A percentile compares a stretch with the other conserved stretches of the same genome.
Conservation (phyloP, 2,329 filamentous ascomycete genomes). For the Pyricularia sp. region DNA sequence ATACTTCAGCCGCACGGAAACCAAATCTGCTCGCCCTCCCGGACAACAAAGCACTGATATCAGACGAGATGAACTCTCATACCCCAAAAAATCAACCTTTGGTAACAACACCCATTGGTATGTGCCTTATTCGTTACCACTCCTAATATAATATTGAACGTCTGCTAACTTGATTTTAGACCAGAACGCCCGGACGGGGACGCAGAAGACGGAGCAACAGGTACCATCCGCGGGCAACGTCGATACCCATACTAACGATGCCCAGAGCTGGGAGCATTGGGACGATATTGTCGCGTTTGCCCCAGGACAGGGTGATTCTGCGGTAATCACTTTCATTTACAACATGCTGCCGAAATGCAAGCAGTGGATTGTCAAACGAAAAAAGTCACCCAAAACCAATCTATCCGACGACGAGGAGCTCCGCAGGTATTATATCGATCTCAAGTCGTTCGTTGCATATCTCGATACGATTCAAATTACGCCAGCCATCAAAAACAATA, state of each 20-base stretch:
- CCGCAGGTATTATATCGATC: background rate
- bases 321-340: background rate
- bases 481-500: background rate
- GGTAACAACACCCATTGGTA: background rate
- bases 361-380: background rate
- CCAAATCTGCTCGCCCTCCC: background rate
- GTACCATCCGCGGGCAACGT: no score
- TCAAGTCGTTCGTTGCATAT: conserved; percentile 3
- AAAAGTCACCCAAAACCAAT: background rate
- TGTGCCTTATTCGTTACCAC: background rate
- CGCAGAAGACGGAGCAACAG: background rate
- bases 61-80: background rate
- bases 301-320: background rate
- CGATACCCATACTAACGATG: background rate
- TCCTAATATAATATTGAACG: no score
- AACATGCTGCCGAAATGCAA: background rate
- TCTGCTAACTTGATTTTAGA: background rate
- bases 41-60: background rate
- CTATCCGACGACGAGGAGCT: background rate
- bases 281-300: conserved; percentile 2
- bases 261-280: conserved; percentile 1
- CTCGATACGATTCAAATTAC: conserved; percentile 1
- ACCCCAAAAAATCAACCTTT: background rate
- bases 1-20: background rate
- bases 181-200: background rate